Evolutionary conservation across 1,284 basidiomycete species (phyloP).

Genomic region (Schizophyllum amplum): DNA sequence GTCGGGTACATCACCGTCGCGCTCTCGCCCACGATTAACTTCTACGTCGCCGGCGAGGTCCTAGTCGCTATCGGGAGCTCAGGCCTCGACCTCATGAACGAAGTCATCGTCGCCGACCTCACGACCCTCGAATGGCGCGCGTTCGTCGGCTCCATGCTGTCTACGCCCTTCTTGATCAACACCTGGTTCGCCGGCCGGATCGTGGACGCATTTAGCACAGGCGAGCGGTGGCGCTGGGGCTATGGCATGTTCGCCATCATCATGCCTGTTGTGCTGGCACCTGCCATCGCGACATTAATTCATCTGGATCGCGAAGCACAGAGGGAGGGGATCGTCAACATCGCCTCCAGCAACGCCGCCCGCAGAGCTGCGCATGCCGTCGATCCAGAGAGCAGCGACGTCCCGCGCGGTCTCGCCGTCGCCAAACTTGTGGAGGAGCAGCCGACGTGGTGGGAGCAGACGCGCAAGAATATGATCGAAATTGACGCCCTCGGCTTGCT

Average conservation of each 20-base stretch:
- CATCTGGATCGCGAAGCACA: slow-evolving; percentile 10
- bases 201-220: slow-evolving; percentile 8
- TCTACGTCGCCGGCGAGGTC: slow-evolving; percentile 15
- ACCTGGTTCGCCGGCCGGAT: slow-evolving; percentile 13
- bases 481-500: slow-evolving; percentile 45
- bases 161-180: slow-evolving; percentile 13
- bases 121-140: slow-evolving; percentile 19
- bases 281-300: slow-evolving; percentile 19
- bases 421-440: slow-evolving; percentile 7
- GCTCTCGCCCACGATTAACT: slow-evolving; percentile 13
- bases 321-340: slow-evolving; percentile 10
- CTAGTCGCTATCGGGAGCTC: slow-evolving; percentile 16
- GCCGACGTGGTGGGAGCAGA: slow-evolving; percentile 1
- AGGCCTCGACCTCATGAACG: slow-evolving; percentile 18
- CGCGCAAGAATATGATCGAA: neutral
- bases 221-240: slow-evolving; percentile 19
- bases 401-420: slow-evolving; percentile 3
- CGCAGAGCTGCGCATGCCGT: slow-evolving; percentile 6
- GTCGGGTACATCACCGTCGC: slow-evolving; percentile 18
- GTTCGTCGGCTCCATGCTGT: slow-evolving; percentile 14
- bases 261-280: slow-evolving; percentile 18
- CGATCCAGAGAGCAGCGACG: slow-evolving; percentile 1
- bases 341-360: slow-evolving; percentile 13
- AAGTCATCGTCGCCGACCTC: slow-evolving; percentile 19
- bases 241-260: slow-evolving; percentile 22